These are phyloP conservation scores for Calamus simplicifolius DNA, from an alignment of 176 grass and related monocot genomes.

Conservation along the genomic window DNA sequence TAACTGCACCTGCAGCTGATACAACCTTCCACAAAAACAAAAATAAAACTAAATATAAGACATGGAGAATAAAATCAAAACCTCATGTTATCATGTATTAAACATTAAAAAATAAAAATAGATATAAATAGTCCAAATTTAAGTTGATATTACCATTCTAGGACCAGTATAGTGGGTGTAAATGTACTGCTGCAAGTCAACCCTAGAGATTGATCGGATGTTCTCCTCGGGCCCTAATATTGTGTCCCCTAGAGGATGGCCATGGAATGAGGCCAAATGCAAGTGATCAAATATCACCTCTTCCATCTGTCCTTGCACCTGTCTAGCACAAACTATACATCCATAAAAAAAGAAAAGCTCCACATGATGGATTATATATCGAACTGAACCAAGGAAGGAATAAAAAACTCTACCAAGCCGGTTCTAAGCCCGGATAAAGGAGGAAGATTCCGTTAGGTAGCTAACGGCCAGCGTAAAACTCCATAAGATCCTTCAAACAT, in stretches of 20 bases:
- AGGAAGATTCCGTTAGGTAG: too few species aligned
- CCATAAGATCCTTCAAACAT: too few species aligned
- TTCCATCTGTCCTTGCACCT: constrained; percentile 89
- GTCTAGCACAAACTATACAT: constrained; percentile 34
- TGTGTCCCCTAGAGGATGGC: constrained; percentile 81
- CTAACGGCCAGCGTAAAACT: too few species aligned
- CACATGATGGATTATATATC: not conserved
- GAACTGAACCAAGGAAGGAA: constrained; percentile 2
- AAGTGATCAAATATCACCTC: constrained; percentile 99
- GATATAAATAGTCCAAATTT: too few species aligned
- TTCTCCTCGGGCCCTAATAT: constrained; percentile 94
- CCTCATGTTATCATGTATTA: too few species aligned
- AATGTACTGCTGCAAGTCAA: constrained; percentile 76
- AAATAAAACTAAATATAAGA: not conserved
- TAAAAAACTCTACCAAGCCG: too few species aligned
- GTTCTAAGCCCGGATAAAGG: too few species aligned
- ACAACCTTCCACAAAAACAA: constrained; percentile 49
- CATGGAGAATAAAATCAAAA: too few species aligned
- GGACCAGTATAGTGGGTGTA: constrained; percentile 85
- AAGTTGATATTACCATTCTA: constrained; percentile 48
- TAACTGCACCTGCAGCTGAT: constrained; percentile 79
- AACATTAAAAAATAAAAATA: too few species aligned
- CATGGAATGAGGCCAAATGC: constrained; percentile 76
- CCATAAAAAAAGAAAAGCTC: constrained; percentile 5
- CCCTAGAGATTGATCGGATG: constrained; percentile 57